Percentiles rank a stretch among this genome's conserved stretches.
phyloP scores from a whole-genome alignment of 768 basidiomycete species.

The Lentinula lateritia region DNA sequence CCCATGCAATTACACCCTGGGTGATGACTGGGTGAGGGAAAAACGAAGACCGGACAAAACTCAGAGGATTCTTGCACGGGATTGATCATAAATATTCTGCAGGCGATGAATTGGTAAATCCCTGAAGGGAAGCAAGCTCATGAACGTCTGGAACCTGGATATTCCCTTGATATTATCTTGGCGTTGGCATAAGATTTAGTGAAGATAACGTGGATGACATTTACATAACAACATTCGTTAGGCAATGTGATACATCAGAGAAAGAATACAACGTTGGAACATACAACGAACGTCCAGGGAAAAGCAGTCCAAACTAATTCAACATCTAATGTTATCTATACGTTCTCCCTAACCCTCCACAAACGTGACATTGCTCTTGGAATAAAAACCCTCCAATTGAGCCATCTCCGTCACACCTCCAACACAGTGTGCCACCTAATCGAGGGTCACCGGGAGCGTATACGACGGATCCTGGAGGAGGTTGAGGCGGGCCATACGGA shows the following conservation, averaged over 20 bases:
- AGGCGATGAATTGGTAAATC: too few relatives aligned
- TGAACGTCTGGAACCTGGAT: too few relatives aligned
- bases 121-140: too few relatives aligned
- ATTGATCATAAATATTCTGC: too few relatives aligned
- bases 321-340: conserved; percentile 17
- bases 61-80: too few relatives aligned
- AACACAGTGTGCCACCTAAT: conserved; percentile 63
- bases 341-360: conserved; percentile 61
- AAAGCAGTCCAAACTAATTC: neutral
- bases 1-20: too few relatives aligned
- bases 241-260: neutral
- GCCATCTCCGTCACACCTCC: conserved; percentile 52
- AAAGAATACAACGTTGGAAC: neutral
- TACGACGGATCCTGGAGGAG: conserved; percentile 37
- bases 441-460: conserved; percentile 63
- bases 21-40: too few relatives aligned
- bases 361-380: conserved; percentile 52
- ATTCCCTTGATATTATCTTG: too few relatives aligned
- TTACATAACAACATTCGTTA: neutral
- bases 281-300: neutral
- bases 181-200: too few relatives aligned
- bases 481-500: conserved; percentile 12
- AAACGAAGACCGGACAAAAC: too few relatives aligned
- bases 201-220: too few relatives aligned
- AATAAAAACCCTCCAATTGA: conserved; percentile 40